These are phyloP conservation scores for Pichia heedii DNA, from an alignment of 805 yeast species.

Conservation along the genomic window DNA sequence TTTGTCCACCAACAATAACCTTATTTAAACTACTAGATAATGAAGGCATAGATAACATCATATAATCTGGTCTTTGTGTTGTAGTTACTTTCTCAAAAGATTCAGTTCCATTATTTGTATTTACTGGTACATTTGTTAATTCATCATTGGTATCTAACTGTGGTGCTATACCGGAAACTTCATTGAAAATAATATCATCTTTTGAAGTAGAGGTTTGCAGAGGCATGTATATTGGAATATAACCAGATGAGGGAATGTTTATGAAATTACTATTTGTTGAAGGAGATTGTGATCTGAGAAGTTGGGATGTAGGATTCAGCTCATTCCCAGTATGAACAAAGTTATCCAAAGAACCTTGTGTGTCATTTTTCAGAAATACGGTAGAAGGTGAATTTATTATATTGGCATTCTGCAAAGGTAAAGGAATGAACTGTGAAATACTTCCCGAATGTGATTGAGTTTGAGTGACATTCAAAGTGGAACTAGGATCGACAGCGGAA, in stretches of 20 bases:
- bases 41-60: slow-evolving; percentile 5
- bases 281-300: neutral
- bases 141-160: neutral
- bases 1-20: slow-evolving; percentile 4
- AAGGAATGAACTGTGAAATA: slow-evolving; percentile 5
- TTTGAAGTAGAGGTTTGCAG: neutral
- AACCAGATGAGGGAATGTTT: neutral
- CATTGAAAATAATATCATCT: neutral
- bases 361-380: slow-evolving; percentile 1
- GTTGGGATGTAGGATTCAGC: neutral
- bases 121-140: neutral
- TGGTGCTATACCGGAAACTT: neutral
- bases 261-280: neutral
- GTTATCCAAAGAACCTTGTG: neutral
- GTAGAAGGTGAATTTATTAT: slow-evolving; percentile 1
- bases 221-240: slow-evolving; percentile 1
- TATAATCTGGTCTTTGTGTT: slow-evolving; percentile 2
- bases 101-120: neutral
- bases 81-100: neutral
- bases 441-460: neutral
- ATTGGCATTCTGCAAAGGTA: neutral
- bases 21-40: slow-evolving; percentile 3
- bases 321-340: neutral
- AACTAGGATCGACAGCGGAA: slow-evolving; percentile 5
- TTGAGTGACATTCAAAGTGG: neutral